phyloP scores from a whole-genome alignment of 257 asterid genomes.

The Solanum etuberosum region DNA sequence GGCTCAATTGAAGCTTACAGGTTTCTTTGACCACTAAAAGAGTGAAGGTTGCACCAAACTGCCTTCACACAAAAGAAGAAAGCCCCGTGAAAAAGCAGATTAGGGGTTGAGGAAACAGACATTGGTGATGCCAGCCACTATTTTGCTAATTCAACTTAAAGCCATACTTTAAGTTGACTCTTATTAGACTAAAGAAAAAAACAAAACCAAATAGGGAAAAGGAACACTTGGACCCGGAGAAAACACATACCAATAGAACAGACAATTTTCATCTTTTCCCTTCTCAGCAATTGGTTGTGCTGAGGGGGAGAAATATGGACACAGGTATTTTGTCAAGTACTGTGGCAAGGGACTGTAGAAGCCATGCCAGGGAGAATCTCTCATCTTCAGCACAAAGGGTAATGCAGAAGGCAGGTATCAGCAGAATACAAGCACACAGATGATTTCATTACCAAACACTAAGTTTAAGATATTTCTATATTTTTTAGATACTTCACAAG shows the following conservation, averaged over 20 bases:
- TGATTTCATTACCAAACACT: background rate
- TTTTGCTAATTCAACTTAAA: background rate
- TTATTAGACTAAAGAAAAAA: background rate
- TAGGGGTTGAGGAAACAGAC: background rate
- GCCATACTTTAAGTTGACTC: background rate
- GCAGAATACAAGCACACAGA: background rate
- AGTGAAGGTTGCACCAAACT: background rate
- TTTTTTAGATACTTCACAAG: background rate
- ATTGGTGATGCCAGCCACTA: background rate
- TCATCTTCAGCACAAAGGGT: background rate
- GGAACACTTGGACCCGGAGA: background rate
- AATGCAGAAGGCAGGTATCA: background rate
- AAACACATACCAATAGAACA: background rate
- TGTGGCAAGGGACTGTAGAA: background rate
- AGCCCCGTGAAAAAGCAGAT: background rate
- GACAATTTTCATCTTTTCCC: background rate
- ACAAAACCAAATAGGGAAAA: background rate
- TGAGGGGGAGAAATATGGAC: background rate
- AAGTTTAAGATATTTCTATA: background rate
- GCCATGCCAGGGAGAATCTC: background rate
- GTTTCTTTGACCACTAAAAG: background rate
- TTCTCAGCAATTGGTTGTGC: background rate
- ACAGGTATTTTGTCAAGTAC: background rate
- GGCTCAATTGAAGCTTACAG: background rate
- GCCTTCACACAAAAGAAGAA: background rate